Evolutionary conservation across 371 early-diverging fungal genomes (phyloP), one percentile per base, ranked within the genome.

Genomic region (Gilbertella persicaria): DNA sequence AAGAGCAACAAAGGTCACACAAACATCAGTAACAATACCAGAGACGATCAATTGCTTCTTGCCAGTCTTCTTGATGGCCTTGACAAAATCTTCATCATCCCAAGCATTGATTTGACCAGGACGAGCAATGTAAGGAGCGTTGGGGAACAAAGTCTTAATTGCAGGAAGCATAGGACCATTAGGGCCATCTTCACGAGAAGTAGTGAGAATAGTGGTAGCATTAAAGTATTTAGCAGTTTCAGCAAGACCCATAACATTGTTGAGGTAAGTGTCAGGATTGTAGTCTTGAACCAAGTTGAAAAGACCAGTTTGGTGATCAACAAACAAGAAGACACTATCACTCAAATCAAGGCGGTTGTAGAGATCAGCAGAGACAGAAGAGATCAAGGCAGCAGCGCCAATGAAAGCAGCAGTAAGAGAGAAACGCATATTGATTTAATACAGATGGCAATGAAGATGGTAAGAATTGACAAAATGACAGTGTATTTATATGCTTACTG

Each of bases 101-200:
- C 63, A 62, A 43, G 67, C 63, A 30, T 67, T 67, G 54, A 67
- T 59, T 59, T 62, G 63, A 55, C 63, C 62, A 50, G 59, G 67
- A 48, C 63, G 59, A 25, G 58, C 45, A 51, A 62, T 52, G 19
- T 54, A 49, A 39, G 59, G 54, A 33, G 55, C 51, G 46, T 59
- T 26, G 26, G 63, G 63, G 56, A 62, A 67, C 55, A 67, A 45
- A 1, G 28, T 42, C 45, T 57, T 54, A 12, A 62, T 37, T 12
- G 58, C 59, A 17, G 62, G 62, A 25, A 62, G 50, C 39, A 62
- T 20, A 13, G 49, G 53, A 16, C 62, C 67, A 26, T 67, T 62
- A 41, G 67, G 62, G 13, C 67, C 66, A 35, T 66, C 62, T 50
- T 57, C 58, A 43, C 64, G 58, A 58, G 54, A 53, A 40, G 66